Evolutionary conservation across 495 filamentous ascomycete species (phyloP).

Genomic region (Penicillium daleae): DNA sequence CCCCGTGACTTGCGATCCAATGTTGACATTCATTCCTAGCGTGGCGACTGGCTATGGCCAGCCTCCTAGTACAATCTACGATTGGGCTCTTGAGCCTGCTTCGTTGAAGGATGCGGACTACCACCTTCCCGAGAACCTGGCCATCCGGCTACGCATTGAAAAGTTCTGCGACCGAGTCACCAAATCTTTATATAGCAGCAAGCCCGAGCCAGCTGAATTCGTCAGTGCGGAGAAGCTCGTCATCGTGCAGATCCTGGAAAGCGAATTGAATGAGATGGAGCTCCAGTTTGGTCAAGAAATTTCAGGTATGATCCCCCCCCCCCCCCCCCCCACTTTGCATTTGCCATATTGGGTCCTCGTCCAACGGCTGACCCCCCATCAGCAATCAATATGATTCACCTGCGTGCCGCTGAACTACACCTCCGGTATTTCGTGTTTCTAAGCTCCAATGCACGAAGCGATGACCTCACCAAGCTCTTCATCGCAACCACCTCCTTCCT

Average conservation of each 20-base stretch:
- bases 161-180: slow-evolving; percentile 85
- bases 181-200: slow-evolving; percentile 82
- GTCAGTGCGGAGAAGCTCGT: slow-evolving; percentile 72
- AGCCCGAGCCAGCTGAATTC: slow-evolving; percentile 72
- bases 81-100: slow-evolving; percentile 76
- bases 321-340: too few species aligned
- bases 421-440: slow-evolving; percentile 52
- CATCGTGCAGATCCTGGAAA: slow-evolving; percentile 60
- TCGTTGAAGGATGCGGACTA: slow-evolving; percentile 67
- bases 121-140: slow-evolving; percentile 66
- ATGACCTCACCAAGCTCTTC: slow-evolving; percentile 71
- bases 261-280: slow-evolving; percentile 58
- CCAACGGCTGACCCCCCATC: slow-evolving; percentile 58
- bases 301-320: slow-evolving; percentile 61
- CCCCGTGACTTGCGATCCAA: neutral
- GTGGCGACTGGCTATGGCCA: slow-evolving; percentile 91
- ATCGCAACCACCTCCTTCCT: slow-evolving; percentile 59
- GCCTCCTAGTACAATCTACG: slow-evolving; percentile 81
- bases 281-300: slow-evolving; percentile 48
- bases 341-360: slow-evolving; percentile 22
- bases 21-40: slow-evolving; percentile 42
- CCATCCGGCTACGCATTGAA: slow-evolving; percentile 77
- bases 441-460: slow-evolving; percentile 63
- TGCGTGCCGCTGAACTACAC: slow-evolving; percentile 51
- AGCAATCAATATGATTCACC: slow-evolving; percentile 62